phyloP scores from a whole-genome alignment of 225 moss, liverwort and hornwort species.

The Asterella californica region DNA sequence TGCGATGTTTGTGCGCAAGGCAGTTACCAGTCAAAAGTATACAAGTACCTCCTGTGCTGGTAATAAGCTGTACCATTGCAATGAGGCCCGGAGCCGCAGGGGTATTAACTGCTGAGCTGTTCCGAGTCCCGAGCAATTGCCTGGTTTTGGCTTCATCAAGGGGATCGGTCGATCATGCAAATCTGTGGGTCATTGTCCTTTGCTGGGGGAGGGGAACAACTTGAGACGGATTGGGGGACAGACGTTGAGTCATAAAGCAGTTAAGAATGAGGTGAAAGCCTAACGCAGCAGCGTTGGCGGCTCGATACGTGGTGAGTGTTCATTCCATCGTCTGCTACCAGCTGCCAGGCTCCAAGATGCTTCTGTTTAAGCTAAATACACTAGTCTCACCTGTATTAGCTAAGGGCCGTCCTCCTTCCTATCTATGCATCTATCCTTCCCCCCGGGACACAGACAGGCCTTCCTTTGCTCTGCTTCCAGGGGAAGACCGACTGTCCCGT shows the following conservation, averaged over 20 bases:
- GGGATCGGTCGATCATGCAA: neutral
- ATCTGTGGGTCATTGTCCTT: neutral
- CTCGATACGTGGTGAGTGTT: neutral
- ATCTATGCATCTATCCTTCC: too few relatives aligned
- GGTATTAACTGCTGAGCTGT: too few relatives aligned
- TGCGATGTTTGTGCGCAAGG: neutral
- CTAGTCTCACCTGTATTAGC: neutral
- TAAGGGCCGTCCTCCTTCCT: too few relatives aligned
- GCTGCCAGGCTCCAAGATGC: neutral
- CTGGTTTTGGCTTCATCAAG: too few relatives aligned
- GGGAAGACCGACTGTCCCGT: too few relatives aligned
- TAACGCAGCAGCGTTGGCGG: neutral
- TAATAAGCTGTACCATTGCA: too few relatives aligned
- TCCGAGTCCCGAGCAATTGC: too few relatives aligned
- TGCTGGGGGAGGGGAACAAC: neutral
- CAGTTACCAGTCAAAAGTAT: neutral
- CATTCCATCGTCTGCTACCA: neutral
- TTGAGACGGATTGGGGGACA: neutral
- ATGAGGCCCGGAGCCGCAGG: too few relatives aligned
- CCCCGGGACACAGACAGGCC: too few relatives aligned
- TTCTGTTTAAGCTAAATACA: neutral
- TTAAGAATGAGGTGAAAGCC: neutral
- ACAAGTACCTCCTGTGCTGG: too few relatives aligned
- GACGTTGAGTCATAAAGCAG: neutral
- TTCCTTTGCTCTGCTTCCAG: too few relatives aligned